Percentiles rank a stretch among this genome's conserved stretches.
Conservation (phyloP, 2,329 filamentous ascomycete genomes). For the Tolypocladium ophioglossoides region DNA sequence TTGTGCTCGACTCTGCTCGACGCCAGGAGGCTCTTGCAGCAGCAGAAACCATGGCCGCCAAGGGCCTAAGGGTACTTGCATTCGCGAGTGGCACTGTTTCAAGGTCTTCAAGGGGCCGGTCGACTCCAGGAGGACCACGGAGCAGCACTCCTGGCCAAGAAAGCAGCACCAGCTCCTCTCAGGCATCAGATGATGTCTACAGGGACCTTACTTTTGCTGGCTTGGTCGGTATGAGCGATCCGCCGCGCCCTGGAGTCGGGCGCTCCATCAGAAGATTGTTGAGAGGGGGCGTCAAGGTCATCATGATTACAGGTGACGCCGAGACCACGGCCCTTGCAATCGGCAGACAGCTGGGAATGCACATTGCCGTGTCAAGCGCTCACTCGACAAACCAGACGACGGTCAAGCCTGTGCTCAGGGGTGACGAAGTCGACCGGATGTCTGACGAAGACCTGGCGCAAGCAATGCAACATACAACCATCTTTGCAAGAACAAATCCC, state of each 20-base stretch:
- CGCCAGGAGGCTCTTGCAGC: slow-evolving; percentile 67
- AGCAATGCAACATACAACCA: slow-evolving; percentile 79
- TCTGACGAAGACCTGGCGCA: slow-evolving; percentile 72
- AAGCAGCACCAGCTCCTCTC: slow-evolving; percentile 26
- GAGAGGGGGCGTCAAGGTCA: slow-evolving; percentile 89
- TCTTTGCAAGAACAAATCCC: slow-evolving; percentile 92
- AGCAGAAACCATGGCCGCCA: slow-evolving; percentile 76
- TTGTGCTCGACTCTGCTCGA: slow-evolving; percentile 68
- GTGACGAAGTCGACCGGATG: slow-evolving; percentile 91
- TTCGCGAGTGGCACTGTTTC: slow-evolving; percentile 76
- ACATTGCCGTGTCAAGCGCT: slow-evolving; percentile 47
- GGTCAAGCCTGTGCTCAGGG: slow-evolving; percentile 65
- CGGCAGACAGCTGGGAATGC: slow-evolving; percentile 90
- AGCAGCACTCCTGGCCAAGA: slow-evolving; percentile 41
- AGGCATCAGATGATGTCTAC: slow-evolving; percentile 60
- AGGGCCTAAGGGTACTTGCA: slow-evolving; percentile 81
- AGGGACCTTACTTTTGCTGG: slow-evolving; percentile 81
- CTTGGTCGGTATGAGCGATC: slow-evolving; percentile 94
- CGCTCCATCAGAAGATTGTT: slow-evolving; percentile 82
- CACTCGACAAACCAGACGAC: slow-evolving; percentile 44
- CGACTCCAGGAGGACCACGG: slow-evolving; percentile 26
- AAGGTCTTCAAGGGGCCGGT: slow-evolving; percentile 31
- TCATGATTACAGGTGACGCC: slow-evolving; percentile 98
- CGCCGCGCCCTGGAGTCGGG: slow-evolving; percentile 81
- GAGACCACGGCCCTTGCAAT: slow-evolving; percentile 93